Evolutionary conservation across 1,284 basidiomycete species (phyloP).

Genomic region (Puccinia brachypodii): DNA sequence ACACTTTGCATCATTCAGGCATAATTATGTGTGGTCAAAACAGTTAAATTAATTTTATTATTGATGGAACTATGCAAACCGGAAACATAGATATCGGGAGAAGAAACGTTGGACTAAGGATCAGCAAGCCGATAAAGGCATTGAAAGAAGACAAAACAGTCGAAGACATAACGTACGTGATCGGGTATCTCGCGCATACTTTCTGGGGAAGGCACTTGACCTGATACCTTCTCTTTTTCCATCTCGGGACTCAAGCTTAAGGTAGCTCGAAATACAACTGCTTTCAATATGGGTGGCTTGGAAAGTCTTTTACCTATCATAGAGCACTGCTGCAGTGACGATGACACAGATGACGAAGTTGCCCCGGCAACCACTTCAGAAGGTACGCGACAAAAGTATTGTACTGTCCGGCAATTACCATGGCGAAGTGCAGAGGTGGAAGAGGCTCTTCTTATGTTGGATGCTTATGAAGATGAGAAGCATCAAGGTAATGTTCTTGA

Average conservation of each 20-base stretch:
- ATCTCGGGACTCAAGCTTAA: neutral
- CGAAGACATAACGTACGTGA: neutral
- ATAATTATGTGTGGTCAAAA: no score
- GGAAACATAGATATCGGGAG: no score
- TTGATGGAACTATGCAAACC: no score
- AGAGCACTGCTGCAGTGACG: neutral
- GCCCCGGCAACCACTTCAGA: neutral
- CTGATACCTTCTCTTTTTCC: neutral
- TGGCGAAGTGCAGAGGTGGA: neutral
- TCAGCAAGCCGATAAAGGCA: no score
- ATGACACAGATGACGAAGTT: neutral
- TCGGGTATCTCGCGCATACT: neutral
- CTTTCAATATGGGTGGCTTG: neutral
- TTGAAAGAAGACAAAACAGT: no score
- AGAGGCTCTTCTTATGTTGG: neutral
- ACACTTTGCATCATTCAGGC: no score
- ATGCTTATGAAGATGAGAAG: neutral
- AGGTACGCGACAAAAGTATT: neutral
- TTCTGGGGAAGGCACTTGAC: no score
- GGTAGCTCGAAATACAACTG: neutral
- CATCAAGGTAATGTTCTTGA: neutral
- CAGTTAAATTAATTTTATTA: no score
- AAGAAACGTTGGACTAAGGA: no score
- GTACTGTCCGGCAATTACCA: neutral
- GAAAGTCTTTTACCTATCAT: neutral